phyloP scores from a whole-genome alignment of 495 filamentous ascomycete genomes.

The Hypoxylon lenormandii region DNA sequence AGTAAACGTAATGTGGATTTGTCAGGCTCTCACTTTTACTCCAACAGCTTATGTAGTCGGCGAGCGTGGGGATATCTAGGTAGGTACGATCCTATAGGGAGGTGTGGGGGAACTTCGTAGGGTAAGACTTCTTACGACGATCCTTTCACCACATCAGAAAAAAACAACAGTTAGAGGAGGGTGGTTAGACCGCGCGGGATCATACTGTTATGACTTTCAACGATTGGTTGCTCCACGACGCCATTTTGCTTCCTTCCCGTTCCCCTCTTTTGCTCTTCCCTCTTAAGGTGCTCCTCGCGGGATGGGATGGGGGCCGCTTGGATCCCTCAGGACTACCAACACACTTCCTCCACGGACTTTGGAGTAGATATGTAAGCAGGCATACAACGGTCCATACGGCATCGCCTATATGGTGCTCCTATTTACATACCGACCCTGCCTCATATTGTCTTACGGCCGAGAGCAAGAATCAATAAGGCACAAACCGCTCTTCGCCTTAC shows the following conservation, averaged over 20 bases:
- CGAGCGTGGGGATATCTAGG: too few species aligned
- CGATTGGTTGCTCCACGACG: not conserved
- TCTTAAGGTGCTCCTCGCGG: not conserved
- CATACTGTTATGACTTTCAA: not conserved
- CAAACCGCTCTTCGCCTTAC: too few species aligned
- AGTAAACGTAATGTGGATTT: too few species aligned
- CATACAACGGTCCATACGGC: too few species aligned
- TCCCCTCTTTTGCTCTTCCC: not conserved
- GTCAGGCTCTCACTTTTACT: too few species aligned
- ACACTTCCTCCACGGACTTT: not conserved
- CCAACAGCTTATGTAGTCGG: too few species aligned
- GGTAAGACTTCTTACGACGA: not conserved
- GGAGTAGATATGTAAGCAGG: not conserved
- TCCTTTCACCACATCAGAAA: not conserved
- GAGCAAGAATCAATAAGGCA: too few species aligned
- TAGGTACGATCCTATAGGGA: too few species aligned
- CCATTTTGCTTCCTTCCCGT: not conserved
- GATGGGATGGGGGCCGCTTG: constrained; percentile 2
- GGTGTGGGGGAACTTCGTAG: not conserved
- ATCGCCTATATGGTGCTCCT: too few species aligned
- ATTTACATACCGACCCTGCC: too few species aligned
- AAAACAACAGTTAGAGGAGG: not conserved
- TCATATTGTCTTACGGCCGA: too few species aligned
- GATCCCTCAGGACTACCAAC: not conserved
- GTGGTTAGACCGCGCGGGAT: not conserved